Conservation (phyloP, 306 rosid genomes). For the Cucurbita argyrosperma region DNA sequence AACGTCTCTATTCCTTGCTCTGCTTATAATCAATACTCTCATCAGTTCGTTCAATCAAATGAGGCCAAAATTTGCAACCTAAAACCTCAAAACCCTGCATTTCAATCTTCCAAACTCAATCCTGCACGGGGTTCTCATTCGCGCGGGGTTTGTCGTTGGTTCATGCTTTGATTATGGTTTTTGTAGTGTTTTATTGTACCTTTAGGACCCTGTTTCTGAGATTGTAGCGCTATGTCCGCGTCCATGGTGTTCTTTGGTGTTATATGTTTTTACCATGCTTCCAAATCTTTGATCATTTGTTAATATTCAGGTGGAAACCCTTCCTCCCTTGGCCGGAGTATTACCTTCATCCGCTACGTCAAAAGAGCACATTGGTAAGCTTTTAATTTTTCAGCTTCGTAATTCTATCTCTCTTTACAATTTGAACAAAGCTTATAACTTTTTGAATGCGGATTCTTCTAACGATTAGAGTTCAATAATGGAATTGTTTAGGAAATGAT, state of each 20-base stretch:
- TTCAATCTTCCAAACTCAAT: background rate
- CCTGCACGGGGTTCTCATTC: background rate
- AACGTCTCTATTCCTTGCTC: background rate
- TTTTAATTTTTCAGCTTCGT: background rate
- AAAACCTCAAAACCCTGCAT: background rate
- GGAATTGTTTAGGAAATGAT: background rate
- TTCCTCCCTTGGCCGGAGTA: slow-evolving; percentile 18
- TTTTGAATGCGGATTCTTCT: background rate
- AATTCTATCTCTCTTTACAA: background rate
- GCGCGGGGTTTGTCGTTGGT: background rate
- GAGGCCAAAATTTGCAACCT: background rate
- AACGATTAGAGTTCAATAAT: background rate
- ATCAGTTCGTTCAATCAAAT: background rate
- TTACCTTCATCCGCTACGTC: slow-evolving; percentile 24
- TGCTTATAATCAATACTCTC: background rate
- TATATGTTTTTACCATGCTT: background rate
- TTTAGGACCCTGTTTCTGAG: background rate
- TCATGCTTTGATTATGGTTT: background rate
- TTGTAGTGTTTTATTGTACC: background rate
- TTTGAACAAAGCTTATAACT: background rate
- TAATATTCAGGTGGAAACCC: slow-evolving; percentile 26
- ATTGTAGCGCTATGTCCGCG: background rate
- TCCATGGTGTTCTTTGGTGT: background rate
- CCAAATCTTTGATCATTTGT: background rate
- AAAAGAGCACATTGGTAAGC: slow-evolving; percentile 28